Evolutionary conservation across 345 rosid genomes (phyloP), one percentile per base, ranked within the genome.

Genomic region (Eucalyptus albens): DNA sequence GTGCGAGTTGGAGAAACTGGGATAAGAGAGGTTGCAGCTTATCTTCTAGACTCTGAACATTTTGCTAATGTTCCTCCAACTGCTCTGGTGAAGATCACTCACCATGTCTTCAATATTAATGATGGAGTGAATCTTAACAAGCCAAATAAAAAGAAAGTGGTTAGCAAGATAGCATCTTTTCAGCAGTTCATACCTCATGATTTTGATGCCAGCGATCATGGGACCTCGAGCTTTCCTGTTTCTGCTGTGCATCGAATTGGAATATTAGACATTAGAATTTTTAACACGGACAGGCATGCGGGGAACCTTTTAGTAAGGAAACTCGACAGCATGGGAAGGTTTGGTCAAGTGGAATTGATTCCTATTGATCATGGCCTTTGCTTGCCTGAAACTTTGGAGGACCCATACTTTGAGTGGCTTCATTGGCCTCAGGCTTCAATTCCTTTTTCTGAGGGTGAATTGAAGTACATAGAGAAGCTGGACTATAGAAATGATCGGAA

Each of bases 331-430:
- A 90, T 92, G 6, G 99, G 96, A 83, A 92, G 92, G 88, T 96
- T 98, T 93, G 97, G 97, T 92, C 95, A 95, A 80, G 95, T 96
- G 44, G 99, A 97, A 91, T 93, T 98, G 90, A 96, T 94, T 92
- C 99, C 99, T 9, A 98, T 98, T 89, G 99, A 98, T 89, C 99
- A 97, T 87, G 99, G 99, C 27, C 97, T 98, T 88, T 97, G 99
- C 93, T 92, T 98, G 91, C 99, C 99, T 8, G 99, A 98, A 93
- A 93, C 97, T 9, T 88, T 98, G 90, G 99, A 98, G 92, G 99
- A 98, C 90, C 99, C 99, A n/a, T 98, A 98, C 89, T 96, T 98
- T 15, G 99, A 98, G 93, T 98, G 99, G 99, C 96, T 98, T 93
- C 99, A 98, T 89, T 98, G 99, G 99, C 99, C 99, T 50, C 99